Evolutionary conservation across 1,284 basidiomycete genomes (phyloP), one percentile per base, ranked within the genome.

Genomic region (Lentinula novae-zelandiae): DNA sequence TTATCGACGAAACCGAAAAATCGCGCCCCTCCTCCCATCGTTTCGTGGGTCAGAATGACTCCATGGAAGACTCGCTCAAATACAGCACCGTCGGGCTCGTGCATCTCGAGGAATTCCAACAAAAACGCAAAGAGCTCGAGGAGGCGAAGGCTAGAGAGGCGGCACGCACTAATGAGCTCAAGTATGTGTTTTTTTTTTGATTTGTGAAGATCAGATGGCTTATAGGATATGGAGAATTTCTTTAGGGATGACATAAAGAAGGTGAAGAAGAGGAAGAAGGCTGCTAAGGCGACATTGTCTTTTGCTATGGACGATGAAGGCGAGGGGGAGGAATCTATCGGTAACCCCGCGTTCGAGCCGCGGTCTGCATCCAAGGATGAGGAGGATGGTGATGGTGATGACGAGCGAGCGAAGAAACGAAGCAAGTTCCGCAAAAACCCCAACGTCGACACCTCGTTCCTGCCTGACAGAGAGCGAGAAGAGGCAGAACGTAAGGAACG

Each of bases 381-480:
- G 63, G 69, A 78, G 64, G 60, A 74, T 27, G 70, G 71, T 44
- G 69, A 71, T 22, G 70, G 71, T 44, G 69, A 78, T 36, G 81
- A 76, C 20, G 81, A 76, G 42, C 82, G 78, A 27, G 76, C 77
- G 8, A 64, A 76, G 7, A 96, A 95, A 74, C 86, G 87, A 59
- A 76, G 83, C 63, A 95, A 92, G 72, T 85, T 94, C 51, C 85
- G 90, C 69, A 99, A 99, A 79, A 98, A 99, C 68, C 97, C 97
- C 0, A 82, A 88, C 56, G 96, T 98, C 40, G 97, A 99, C 71
- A 99, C 97, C 0, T 98, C 96, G 1, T 99, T 99, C 78, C 82
- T 99, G 7, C 97, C 97, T 0, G 97, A 99, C 73, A 85, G 97
- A 33, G 94, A 96, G 36, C 88, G 97, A 7, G 97, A 99, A 71